A percentile compares a stretch with the other conserved stretches of the same genome.
phyloP scores from a whole-genome alignment of 2,329 filamentous ascomycete species.

The Xylariales sp. region DNA sequence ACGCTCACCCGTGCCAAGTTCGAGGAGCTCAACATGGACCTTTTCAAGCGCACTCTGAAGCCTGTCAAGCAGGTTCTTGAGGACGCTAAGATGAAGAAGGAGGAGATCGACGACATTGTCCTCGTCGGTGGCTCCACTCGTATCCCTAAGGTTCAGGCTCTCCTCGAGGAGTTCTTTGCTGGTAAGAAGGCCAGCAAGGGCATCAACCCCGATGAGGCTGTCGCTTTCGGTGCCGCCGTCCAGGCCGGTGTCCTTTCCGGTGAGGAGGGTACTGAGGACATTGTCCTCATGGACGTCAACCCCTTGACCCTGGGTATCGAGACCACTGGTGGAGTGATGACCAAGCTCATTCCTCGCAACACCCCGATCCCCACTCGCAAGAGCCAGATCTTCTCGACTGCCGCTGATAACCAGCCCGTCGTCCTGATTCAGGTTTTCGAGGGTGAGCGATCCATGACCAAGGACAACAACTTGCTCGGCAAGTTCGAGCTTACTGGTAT shows the following conservation, averaged over 20 bases:
- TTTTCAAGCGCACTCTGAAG: slow-evolving; percentile 99
- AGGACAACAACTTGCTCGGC: slow-evolving; percentile 95
- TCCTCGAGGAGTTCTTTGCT: slow-evolving; percentile 92
- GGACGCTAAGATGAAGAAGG: slow-evolving; percentile 96
- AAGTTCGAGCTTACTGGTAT: slow-evolving; percentile 98
- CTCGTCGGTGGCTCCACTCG: slow-evolving; percentile 97
- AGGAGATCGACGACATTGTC: slow-evolving; percentile 92
- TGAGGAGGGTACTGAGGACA: slow-evolving; percentile 71
- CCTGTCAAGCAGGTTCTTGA: slow-evolving; percentile 98
- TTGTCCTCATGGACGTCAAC: slow-evolving; percentile 97
- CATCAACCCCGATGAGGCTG: slow-evolving; percentile 99
- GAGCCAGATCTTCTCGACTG: slow-evolving; percentile 96
- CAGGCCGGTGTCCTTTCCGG: slow-evolving; percentile 94
- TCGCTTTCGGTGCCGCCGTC: slow-evolving; percentile 94
- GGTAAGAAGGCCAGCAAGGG: slow-evolving; percentile 99
- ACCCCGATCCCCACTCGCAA: slow-evolving; percentile 94
- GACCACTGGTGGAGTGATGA: slow-evolving; percentile 97
- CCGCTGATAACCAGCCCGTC: slow-evolving; percentile 92
- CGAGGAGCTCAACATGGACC: slow-evolving; percentile 96
- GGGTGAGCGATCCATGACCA: slow-evolving; percentile 89
- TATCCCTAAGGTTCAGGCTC: slow-evolving; percentile 94
- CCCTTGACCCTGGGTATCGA: slow-evolving; percentile 94
- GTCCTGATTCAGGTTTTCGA: slow-evolving; percentile 95
- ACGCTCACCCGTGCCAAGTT: slow-evolving; percentile 98
- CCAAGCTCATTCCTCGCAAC: slow-evolving; percentile 91